Evolutionary conservation across 768 basidiomycete species (phyloP).

Genomic region (Boletus reticuloceps): DNA sequence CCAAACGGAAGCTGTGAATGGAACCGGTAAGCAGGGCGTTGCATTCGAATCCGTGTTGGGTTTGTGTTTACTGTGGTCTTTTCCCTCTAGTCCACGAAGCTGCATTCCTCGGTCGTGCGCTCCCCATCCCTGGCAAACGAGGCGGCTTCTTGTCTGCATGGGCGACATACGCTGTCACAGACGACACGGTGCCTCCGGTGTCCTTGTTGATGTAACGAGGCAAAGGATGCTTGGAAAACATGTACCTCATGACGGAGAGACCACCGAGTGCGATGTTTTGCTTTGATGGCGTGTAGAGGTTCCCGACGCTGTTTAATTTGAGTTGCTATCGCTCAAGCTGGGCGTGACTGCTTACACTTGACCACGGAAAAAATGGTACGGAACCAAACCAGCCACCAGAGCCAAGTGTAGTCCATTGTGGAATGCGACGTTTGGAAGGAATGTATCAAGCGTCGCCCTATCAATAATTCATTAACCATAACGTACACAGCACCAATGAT

Average conservation of each 20-base stretch:
- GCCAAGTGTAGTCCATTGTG: conserved; percentile 13
- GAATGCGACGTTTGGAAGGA: conserved; percentile 12
- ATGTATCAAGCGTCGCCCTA: conserved; percentile 8
- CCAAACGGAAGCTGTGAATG: no score
- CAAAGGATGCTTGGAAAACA: neutral
- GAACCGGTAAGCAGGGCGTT: no score
- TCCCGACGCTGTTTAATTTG: conserved; percentile 1
- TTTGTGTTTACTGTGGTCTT: no score
- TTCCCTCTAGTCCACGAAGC: no score
- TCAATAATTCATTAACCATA: neutral
- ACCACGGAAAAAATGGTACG: conserved; percentile 9
- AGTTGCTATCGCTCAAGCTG: no score
- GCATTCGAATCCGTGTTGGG: no score
- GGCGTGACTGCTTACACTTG: conserved; percentile 6
- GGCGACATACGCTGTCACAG: no score
- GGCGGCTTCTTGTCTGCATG: no score
- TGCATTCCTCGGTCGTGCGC: neutral
- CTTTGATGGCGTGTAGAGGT: neutral
- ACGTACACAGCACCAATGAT: no score
- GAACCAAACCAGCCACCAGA: conserved; percentile 10
- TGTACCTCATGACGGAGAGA: conserved; percentile 7
- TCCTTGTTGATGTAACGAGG: neutral
- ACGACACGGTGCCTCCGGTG: neutral
- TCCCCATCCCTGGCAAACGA: no score
- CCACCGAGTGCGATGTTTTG: conserved; percentile 2